Percentiles rank a stretch among this genome's conserved stretches.
Conservation (phyloP, 2,329 filamentous ascomycete species). For the Colletotrichum tabaci region DNA sequence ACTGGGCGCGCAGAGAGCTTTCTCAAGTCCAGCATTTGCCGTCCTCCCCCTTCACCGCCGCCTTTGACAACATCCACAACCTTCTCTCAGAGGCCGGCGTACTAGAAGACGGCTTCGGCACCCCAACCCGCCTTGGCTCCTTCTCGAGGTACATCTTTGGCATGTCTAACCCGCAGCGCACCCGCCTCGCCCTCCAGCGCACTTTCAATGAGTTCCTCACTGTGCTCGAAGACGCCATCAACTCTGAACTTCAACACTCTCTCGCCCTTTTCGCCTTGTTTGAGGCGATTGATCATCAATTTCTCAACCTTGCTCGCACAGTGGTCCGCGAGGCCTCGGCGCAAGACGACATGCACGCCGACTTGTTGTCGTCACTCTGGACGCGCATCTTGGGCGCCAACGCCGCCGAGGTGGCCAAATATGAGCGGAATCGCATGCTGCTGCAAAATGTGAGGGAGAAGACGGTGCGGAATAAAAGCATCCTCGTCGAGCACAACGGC, state of each 20-base stretch:
- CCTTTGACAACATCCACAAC: constrained; percentile 88
- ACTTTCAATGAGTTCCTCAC: constrained; percentile 91
- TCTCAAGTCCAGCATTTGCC: constrained; percentile 75
- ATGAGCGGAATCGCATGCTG: constrained; percentile 88
- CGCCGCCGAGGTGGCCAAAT: constrained; percentile 84
- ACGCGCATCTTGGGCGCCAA: constrained; percentile 85
- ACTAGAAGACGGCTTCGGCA: constrained; percentile 67
- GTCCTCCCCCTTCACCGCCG: constrained; percentile 75
- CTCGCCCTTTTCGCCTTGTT: constrained; percentile 90
- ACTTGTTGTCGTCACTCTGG: constrained; percentile 89
- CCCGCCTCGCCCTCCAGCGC: constrained; percentile 83
- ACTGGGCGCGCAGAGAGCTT: constrained; percentile 92
- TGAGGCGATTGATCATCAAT: constrained; percentile 90
- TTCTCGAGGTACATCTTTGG: constrained; percentile 83
- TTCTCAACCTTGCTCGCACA: constrained; percentile 87
- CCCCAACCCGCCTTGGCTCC: constrained; percentile 78
- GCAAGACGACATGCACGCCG: constrained; percentile 85
- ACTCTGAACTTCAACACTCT: constrained; percentile 85
- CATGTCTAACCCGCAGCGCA: constrained; percentile 84
- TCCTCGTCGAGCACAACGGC: constrained; percentile 89
- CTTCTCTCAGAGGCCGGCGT: constrained; percentile 77
- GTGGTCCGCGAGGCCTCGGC: constrained; percentile 87
- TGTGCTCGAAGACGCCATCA: constrained; percentile 91
- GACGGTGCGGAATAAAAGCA: constrained; percentile 88
- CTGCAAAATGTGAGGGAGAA: constrained; percentile 84